Conservation (phyloP, 2,329 filamentous ascomycete genomes). For the Cladosporium oxysporum region DNA sequence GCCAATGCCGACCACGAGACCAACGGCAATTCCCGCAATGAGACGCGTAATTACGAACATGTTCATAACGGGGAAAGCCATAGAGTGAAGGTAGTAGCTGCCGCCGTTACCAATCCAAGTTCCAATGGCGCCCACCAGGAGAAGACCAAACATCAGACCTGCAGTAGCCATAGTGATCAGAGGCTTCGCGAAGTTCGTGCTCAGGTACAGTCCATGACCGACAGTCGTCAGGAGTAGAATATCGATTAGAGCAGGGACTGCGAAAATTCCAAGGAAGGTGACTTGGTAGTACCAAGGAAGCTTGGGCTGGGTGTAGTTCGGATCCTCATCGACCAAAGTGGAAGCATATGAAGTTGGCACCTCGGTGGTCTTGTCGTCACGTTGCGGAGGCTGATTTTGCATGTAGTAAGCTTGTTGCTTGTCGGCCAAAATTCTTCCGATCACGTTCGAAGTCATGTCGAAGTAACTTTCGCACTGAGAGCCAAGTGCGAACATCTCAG, state of each 20-base stretch:
- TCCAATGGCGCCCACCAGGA: conserved; percentile 62
- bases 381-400: conserved; percentile 25
- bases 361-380: conserved; percentile 26
- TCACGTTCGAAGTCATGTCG: conserved; percentile 45
- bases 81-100: conserved; percentile 61
- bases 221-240: conserved; percentile 60
- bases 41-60: conserved; percentile 58
- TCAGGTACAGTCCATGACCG: conserved; percentile 63
- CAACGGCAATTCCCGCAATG: conserved; percentile 45
- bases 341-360: conserved; percentile 28
- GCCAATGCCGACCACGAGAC: conserved; percentile 53
- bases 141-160: conserved; percentile 57
- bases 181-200: conserved; percentile 54
- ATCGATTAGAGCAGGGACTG: conserved; percentile 63
- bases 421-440: conserved; percentile 26
- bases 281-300: conserved; percentile 51
- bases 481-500: conserved; percentile 63
- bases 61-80: conserved; percentile 58
- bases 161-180: conserved; percentile 55
- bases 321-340: conserved; percentile 20
- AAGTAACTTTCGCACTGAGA: conserved; percentile 66
- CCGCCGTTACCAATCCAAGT: conserved; percentile 65
- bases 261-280: conserved; percentile 63
- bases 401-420: conserved; percentile 27
- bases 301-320: conserved; percentile 5